phyloP scores from a whole-genome alignment of 2,329 filamentous ascomycete species.

The Aciculosporium take region DNA sequence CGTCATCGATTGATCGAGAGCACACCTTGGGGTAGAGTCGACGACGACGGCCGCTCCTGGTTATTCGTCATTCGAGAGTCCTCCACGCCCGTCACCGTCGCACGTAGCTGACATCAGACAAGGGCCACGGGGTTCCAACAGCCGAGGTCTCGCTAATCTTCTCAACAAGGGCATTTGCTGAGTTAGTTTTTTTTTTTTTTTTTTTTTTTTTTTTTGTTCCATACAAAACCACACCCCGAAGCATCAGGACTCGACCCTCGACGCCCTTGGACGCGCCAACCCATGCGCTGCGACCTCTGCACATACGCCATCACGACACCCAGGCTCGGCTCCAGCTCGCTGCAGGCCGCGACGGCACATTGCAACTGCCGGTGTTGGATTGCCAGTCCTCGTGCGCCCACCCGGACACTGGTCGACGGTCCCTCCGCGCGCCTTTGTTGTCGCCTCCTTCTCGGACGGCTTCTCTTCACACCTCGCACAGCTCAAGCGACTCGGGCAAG shows the following conservation, averaged over 20 bases:
- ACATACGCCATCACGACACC: background rate
- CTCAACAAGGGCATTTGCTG: too few species aligned
- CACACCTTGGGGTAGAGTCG: background rate
- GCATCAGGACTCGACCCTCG: background rate
- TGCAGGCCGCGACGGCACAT: slow-evolving; percentile 8
- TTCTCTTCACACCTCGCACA: slow-evolving; percentile 2
- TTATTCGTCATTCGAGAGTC: background rate
- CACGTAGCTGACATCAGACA: background rate
- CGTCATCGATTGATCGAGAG: too few species aligned
- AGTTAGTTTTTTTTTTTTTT: too few species aligned
- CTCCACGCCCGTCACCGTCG: background rate
- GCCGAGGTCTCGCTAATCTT: slow-evolving; percentile 10
- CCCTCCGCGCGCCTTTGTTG: background rate
- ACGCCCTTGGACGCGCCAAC: background rate
- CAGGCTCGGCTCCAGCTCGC: slow-evolving; percentile 2
- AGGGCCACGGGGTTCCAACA: slow-evolving; percentile 2
- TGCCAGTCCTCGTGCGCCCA: slow-evolving; percentile 2
- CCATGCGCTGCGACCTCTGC: background rate
- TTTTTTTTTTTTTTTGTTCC: too few species aligned
- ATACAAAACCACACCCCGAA: background rate
- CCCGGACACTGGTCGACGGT: background rate
- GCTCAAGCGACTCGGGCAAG: slow-evolving; percentile 1
- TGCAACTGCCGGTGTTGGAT: background rate
- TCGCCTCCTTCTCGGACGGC: background rate
- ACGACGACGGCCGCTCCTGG: background rate